Base-by-base conservation (phyloP, 1,284 basidiomycete genomes). In the Nidula niveotomentosa region DNA sequence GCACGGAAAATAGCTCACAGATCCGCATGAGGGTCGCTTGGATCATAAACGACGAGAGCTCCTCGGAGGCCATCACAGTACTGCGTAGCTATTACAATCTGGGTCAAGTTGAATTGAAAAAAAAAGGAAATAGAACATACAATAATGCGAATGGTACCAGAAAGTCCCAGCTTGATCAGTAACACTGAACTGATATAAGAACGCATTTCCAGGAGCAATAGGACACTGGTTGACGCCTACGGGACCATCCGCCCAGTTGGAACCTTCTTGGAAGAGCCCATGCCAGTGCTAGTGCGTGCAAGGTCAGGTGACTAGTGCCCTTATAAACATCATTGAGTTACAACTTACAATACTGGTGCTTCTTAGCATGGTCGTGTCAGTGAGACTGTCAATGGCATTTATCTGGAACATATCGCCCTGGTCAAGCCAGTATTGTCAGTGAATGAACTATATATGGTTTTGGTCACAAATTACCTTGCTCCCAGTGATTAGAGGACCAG, bases 1-100 rank as follows among this genome's bases (percentile, higher is more conserved):
- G 5, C 23, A 23, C 23, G 5, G 3, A 23, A 23, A 23, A 23
- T 23, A 46, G 18, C 18, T 79, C 77, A 53, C 78, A 79, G 17
- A 72, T 55, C 53, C 56, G 17, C 58, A 52, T 69, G 65, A 1
- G 76, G 77, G 55, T 80, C 76, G 6, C 72, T 49, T 0, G 68
- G 72, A 56, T 78, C 77, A 58, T 76, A 77, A 17, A 78, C 62
- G 7, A 79, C 67, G 12, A 79, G 50, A 0, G 75, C 62, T 9
- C 70, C 70, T 3, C 70, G 66, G 36, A 76, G 58, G 15, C 74
- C 75, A 51, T 81, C 79, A 43, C 77, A 79, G 36, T 80, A 78
- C 60, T 79, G 77, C 1, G 62, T 69, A n/a, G 55, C 56, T 69
- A 64, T 47, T 57, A 15, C 10, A 6, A 41, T 12, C 3, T 12